Base-by-base conservation (phyloP, 2,329 filamentous ascomycete species). In the Botrytis porri region DNA sequence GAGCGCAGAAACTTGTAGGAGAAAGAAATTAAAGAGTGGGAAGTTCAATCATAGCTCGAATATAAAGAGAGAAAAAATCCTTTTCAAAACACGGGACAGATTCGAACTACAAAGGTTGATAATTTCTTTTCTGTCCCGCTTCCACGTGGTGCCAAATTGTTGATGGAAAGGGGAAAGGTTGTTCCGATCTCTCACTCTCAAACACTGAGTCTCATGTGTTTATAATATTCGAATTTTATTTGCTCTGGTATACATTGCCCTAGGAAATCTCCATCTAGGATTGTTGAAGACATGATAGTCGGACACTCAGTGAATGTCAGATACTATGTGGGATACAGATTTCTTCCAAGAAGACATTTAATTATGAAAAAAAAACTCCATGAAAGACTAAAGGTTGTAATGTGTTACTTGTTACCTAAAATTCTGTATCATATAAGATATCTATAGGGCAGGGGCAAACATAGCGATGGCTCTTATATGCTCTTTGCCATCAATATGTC, bases 341-440 rank as follows among this genome's bases (percentile, higher is more conserved):
- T 4, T 54, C 6, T n/a, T 18, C 29, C 3, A 8, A n/a, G 2
- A 9, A 29, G 6, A 18, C 4, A 18, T 3, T 16, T 54, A 14
- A 1, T 16, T 4, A 54, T 18, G n/a, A 16, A 8, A 3, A 4
- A 7, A 18, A 0, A 29, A 3, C 6, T 51, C 6, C 8, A 1
- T 54, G 12, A 4, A 54, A 6, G 3, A 8, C 0, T 16, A 3
- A 18, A 54, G 12, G 6, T 29, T 18, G 51, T 29, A 54, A n/a
- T 18, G 18, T 29, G 6, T 29, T 29, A 54, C 14, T 8, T 18
- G 3, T 2, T 54, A 54, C 5, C 29, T 8, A 18, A 3, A 54
- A 54, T 5, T 8, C 12, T 6, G 16, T 20, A 22, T 45, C 4
- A 22, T 16, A 29, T 54, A 16, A 16, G 14, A 3, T 54, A 54